Evolutionary conservation across 495 filamentous ascomycete species (phyloP).

Genomic region (Hypoxylon trugodes): DNA sequence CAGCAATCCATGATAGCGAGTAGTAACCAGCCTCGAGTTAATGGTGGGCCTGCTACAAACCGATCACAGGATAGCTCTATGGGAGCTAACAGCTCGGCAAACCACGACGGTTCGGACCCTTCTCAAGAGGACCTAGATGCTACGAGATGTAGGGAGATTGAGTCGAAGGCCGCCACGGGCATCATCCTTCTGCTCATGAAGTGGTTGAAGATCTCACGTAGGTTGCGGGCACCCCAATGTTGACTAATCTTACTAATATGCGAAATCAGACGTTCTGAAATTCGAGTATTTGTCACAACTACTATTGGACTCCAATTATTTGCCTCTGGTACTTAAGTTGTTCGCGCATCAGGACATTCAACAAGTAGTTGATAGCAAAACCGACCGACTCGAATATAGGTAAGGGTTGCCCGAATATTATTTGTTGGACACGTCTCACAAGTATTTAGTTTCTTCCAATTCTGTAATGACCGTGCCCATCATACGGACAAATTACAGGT

Average conservation of each 20-base stretch:
- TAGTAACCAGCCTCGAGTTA: conserved; percentile 44
- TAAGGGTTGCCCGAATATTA: conserved; percentile 49
- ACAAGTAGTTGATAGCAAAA: conserved; percentile 81
- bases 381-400: conserved; percentile 85
- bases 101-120: conserved; percentile 52
- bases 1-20: conserved; percentile 46
- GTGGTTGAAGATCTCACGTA: conserved; percentile 96
- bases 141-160: conserved; percentile 82
- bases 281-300: conserved; percentile 96
- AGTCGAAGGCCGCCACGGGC: conserved; percentile 87
- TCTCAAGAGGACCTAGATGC: conserved; percentile 79
- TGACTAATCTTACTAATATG: conserved; percentile 43
- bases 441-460: conserved; percentile 83
- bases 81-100: conserved; percentile 42
- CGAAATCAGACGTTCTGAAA: conserved; percentile 79
- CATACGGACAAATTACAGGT: conserved; percentile 26
- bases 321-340: conserved; percentile 90
- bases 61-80: conserved; percentile 42
- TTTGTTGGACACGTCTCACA: conserved; percentile 23
- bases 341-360: conserved; percentile 94
- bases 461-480: conserved; percentile 69
- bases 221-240: conserved; percentile 44
- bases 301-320: conserved; percentile 89
- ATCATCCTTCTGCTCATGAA: conserved; percentile 86
- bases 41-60: conserved; percentile 44